A percentile compares a stretch with the other conserved stretches of the same genome.
Conservation (phyloP, 2,329 filamentous ascomycete species). For the Neonectria coccinea region DNA sequence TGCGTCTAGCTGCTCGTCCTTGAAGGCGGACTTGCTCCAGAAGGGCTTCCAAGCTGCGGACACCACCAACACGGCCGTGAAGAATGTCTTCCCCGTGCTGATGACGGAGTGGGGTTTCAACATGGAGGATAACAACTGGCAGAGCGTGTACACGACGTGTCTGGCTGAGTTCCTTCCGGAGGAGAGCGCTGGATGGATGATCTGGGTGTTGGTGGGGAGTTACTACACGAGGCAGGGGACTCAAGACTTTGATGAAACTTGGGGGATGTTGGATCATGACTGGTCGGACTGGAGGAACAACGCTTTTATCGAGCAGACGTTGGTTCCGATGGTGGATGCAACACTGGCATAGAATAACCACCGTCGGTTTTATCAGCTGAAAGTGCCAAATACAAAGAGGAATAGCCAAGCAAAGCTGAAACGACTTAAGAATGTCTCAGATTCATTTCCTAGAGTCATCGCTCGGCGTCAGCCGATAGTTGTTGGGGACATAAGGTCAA, state of each 20-base stretch:
- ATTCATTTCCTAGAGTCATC: too few relatives aligned
- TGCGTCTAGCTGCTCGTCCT: slow-evolving; percentile 59
- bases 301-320: slow-evolving; percentile 55
- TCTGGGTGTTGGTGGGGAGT: slow-evolving; percentile 69
- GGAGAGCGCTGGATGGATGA: slow-evolving; percentile 65
- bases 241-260: slow-evolving; percentile 68
- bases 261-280: slow-evolving; percentile 66
- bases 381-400: too few relatives aligned
- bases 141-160: slow-evolving; percentile 64
- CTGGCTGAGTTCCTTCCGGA: slow-evolving; percentile 61
- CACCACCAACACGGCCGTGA: slow-evolving; percentile 48
- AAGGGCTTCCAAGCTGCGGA: slow-evolving; percentile 67
- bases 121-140: slow-evolving; percentile 60
- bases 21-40: slow-evolving; percentile 60
- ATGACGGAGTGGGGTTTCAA: slow-evolving; percentile 67
- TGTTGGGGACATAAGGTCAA: too few relatives aligned
- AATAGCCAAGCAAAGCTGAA: too few relatives aligned
- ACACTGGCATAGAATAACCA: slow-evolving; percentile 1
- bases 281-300: slow-evolving; percentile 64
- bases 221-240: slow-evolving; percentile 67
- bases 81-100: slow-evolving; percentile 55
- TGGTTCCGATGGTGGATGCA: slow-evolving; percentile 56
- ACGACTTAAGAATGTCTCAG: too few relatives aligned
- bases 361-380: too few relatives aligned
- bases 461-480: too few relatives aligned